A percentile compares a stretch with the other conserved stretches of the same genome.
These are phyloP conservation scores for Termitomyces titanicus DNA, from an alignment of 768 basidiomycete species.

Conservation along the genomic window DNA sequence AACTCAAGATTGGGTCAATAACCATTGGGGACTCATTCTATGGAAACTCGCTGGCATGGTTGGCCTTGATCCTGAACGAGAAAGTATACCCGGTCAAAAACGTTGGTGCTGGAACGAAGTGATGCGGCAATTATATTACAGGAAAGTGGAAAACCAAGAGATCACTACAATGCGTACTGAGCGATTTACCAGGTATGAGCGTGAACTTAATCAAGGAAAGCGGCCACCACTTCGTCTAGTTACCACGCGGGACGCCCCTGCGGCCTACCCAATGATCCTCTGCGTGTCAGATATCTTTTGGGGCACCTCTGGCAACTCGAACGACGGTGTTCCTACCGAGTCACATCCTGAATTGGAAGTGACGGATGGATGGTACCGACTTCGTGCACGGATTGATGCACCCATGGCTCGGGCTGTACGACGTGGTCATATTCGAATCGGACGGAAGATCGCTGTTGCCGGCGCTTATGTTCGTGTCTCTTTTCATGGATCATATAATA, in stretches of 20 bases:
- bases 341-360: slow-evolving; percentile 71
- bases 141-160: slow-evolving; percentile 41
- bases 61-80: slow-evolving; percentile 62
- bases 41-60: slow-evolving; percentile 95
- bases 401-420: slow-evolving; percentile 68
- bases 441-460: slow-evolving; percentile 78
- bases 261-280: slow-evolving; percentile 78
- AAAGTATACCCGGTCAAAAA: slow-evolving; percentile 38
- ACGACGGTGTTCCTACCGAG: slow-evolving; percentile 33
- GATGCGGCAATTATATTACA: slow-evolving; percentile 78
- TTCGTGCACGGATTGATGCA: slow-evolving; percentile 73
- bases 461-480: slow-evolving; percentile 67
- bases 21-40: slow-evolving; percentile 86
- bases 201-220: slow-evolving; percentile 73
- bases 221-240: slow-evolving; percentile 83
- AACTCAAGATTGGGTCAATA: slow-evolving; percentile 81
- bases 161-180: neutral
- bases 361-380: slow-evolving; percentile 97
- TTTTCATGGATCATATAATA: neutral
- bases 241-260: slow-evolving; percentile 77
- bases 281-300: slow-evolving; percentile 74
- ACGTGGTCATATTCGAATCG: slow-evolving; percentile 64
- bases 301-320: slow-evolving; percentile 34
- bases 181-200: slow-evolving; percentile 67
- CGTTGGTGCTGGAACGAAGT: slow-evolving; percentile 86